Evolutionary conservation across 768 basidiomycete species (phyloP).

Genomic region (Termitomyces sp.): DNA sequence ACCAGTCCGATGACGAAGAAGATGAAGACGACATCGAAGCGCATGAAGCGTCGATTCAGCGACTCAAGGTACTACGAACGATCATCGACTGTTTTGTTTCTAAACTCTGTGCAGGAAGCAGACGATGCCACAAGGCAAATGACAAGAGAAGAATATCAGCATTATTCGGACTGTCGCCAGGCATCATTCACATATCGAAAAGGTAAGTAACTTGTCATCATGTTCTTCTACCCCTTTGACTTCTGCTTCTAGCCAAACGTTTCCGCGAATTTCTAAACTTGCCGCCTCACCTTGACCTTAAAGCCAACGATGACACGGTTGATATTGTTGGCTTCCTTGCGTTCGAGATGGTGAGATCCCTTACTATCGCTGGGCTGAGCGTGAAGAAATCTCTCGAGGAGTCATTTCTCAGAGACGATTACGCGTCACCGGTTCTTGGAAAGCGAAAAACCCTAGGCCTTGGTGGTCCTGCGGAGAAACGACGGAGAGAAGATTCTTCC

Average conservation of each 20-base stretch:
- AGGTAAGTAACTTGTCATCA: constrained; percentile 41
- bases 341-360: constrained; percentile 94
- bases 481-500: constrained; percentile 52
- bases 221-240: background rate
- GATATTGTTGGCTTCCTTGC: constrained; percentile 97
- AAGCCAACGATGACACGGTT: constrained; percentile 89
- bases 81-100: background rate
- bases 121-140: constrained; percentile 94
- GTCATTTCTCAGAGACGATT: constrained; percentile 60
- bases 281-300: constrained; percentile 79
- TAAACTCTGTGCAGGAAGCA: constrained; percentile 58
- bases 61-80: constrained; percentile 53
- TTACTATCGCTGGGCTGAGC: constrained; percentile 83
- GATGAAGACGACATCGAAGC: constrained; percentile 96
- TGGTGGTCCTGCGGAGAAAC: constrained; percentile 46
- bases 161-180: constrained; percentile 94
- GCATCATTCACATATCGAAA: constrained; percentile 97
- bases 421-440: constrained; percentile 57
- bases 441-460: constrained; percentile 57
- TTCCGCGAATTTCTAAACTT: constrained; percentile 94
- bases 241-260: constrained; percentile 64
- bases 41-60: constrained; percentile 87
- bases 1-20: constrained; percentile 91
- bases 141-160: constrained; percentile 95
- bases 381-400: constrained; percentile 80